Evolutionary conservation across 106 monocot species (phyloP).

Genomic region (Amphibolis antarctica): DNA sequence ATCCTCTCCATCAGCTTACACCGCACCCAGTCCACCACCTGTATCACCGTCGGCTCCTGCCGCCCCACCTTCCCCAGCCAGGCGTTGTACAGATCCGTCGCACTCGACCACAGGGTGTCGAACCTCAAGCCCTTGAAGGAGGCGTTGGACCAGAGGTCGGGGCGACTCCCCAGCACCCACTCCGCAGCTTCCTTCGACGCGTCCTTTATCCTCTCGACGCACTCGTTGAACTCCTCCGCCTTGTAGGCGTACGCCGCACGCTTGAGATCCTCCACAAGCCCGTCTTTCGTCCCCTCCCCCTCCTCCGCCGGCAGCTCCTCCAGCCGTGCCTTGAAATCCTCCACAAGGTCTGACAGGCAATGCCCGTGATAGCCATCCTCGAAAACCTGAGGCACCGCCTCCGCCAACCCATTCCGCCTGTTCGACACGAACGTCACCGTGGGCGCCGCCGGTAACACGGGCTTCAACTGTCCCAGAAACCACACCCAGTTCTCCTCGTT

Average conservation of each 20-base stretch:
- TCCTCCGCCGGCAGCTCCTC: slow-evolving; percentile 51
- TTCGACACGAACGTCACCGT: slow-evolving; percentile 60
- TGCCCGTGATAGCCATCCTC: slow-evolving; percentile 50
- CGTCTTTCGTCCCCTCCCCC: slow-evolving; percentile 34
- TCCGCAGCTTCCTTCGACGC: slow-evolving; percentile 62
- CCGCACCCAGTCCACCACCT: slow-evolving; percentile 73
- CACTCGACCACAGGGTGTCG: slow-evolving; percentile 48
- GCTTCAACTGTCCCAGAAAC: slow-evolving; percentile 76
- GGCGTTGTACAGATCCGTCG: slow-evolving; percentile 31
- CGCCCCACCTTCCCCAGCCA: slow-evolving; percentile 54
- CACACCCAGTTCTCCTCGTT: slow-evolving; percentile 70
- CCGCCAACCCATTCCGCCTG: slow-evolving; percentile 47
- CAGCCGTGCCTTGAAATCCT: slow-evolving; percentile 61
- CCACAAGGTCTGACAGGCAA: slow-evolving; percentile 47
- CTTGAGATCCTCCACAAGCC: slow-evolving; percentile 35
- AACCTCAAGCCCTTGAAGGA: slow-evolving; percentile 71
- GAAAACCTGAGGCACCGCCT: slow-evolving; percentile 44
- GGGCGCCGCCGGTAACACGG: slow-evolving; percentile 34
- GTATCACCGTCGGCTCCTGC: slow-evolving; percentile 69
- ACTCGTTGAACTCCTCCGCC: slow-evolving; percentile 66
- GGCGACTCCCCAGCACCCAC: slow-evolving; percentile 63
- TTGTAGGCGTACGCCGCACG: slow-evolving; percentile 54
- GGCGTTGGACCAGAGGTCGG: slow-evolving; percentile 82
- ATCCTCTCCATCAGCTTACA: slow-evolving; percentile 96
- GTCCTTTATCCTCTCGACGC: slow-evolving; percentile 50